Base-by-base conservation (phyloP, 2,329 filamentous ascomycete genomes). In the Phialocephala sp. region DNA sequence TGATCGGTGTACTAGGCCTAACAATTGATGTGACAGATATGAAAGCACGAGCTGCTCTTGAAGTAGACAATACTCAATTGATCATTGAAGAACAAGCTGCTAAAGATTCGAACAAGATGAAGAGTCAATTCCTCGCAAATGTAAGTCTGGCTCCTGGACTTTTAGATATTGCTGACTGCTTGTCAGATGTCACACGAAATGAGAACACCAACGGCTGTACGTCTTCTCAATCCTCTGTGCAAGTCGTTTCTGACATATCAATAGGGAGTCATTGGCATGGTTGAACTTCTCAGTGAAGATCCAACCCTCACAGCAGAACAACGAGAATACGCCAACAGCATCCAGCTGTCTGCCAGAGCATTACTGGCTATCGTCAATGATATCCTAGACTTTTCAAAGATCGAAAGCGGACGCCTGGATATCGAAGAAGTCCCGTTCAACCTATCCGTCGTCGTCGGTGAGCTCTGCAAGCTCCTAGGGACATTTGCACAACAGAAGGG, bases 371-470 rank as follows among this genome's bases (percentile, higher is more conserved):
- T 92, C 57, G 88, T 91, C 14, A 89, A 91, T 71, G 89, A 91
- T 71, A 89, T 92, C 35, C 78, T 92, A 32, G 91, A 89, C 20
- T 85, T 91, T 73, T 91, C 88, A 8, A 91, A 94, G 74, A 84
- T 94, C 32, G 91, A 94, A 74, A 91, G 89, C 2, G 89, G 89
- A 39, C 85, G 93, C 73, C 79, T 94, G 15, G 84, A 90, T 9
- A 88, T 94, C 8, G 88, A 88, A 32, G 86, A 89, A 1, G 86
- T 91, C 70, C 90, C 91, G 0, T 80, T 91, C 64, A 84, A 84
- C 15, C 86, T 93, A 55, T 63, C 59, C 20, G 58, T 54, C 1
- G 58, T 63, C 1, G 66, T 72, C 18, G 60, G 59, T 15, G 71
- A 72, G 45, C 85, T 92, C 1, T 84, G 87, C 64, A 84, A 87